A percentile compares a stretch with the other conserved stretches of the same genome.
Evolutionary conservation across 179 eudicot species (phyloP).

Genomic region (Carnegiea gigantea): DNA sequence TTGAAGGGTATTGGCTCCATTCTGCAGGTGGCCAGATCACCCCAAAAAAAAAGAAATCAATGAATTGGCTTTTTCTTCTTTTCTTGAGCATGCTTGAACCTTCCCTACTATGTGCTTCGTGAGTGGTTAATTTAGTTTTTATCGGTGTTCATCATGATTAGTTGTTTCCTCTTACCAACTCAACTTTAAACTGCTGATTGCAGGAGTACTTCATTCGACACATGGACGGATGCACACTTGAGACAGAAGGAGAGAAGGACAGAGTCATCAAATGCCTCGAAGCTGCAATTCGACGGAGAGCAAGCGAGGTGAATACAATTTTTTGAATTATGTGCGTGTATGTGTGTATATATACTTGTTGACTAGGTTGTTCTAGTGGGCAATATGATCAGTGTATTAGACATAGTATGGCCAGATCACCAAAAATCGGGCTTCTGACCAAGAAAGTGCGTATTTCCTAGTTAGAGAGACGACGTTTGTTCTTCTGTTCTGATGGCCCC

Average conservation of each 20-base stretch:
- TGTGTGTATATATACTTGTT: background rate
- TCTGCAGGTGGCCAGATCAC: background rate
- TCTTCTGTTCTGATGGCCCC: background rate
- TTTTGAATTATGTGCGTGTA: no score
- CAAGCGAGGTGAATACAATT: constrained; percentile 45
- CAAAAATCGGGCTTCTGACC: background rate
- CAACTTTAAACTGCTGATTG: constrained; percentile 16
- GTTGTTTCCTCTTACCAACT: background rate
- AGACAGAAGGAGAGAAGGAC: constrained; percentile 57
- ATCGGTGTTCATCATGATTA: background rate
- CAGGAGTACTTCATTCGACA: constrained; percentile 73
- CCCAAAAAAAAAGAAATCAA: no score
- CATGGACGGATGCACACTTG: constrained; percentile 55
- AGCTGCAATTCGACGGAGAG: constrained; percentile 69
- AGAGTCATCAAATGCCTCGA: constrained; percentile 66
- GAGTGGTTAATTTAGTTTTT: no score
- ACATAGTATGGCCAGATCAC: background rate
- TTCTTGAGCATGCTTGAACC: no score
- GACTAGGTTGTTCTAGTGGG: background rate
- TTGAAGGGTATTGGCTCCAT: background rate
- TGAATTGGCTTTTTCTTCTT: no score
- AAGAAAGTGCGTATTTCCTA: background rate
- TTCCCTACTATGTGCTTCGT: no score
- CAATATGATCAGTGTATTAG: background rate
- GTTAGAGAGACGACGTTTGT: background rate